Evolutionary conservation across 306 rosid species (phyloP).

Genomic region (Quercus glauca): DNA sequence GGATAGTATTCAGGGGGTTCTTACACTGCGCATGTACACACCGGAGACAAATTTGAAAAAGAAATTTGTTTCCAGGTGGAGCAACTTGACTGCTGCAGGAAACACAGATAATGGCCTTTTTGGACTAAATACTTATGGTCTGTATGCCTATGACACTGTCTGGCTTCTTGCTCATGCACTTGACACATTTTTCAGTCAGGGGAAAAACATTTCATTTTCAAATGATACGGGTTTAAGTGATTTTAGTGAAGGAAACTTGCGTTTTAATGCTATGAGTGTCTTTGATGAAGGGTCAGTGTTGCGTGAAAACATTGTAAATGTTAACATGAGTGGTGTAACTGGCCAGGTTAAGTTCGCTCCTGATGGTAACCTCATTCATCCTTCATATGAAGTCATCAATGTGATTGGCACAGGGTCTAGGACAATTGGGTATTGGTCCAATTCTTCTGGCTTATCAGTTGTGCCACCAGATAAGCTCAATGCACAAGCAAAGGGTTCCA

Average conservation of each 20-base stretch:
- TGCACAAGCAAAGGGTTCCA: constrained; percentile 45
- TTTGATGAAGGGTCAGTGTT: constrained; percentile 61
- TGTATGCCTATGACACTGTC: constrained; percentile 86
- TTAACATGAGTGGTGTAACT: constrained; percentile 69
- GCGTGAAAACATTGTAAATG: constrained; percentile 41
- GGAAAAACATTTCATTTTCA: constrained; percentile 61
- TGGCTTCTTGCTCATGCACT: constrained; percentile 79
- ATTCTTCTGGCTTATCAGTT: constrained; percentile 69
- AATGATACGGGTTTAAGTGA: constrained; percentile 47
- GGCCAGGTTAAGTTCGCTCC: constrained; percentile 59
- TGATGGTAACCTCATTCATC: constrained; percentile 51
- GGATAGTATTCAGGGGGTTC: constrained; percentile 70
- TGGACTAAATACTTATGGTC: constrained; percentile 50
- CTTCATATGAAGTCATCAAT: constrained; percentile 78
- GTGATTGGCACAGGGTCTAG: constrained; percentile 66
- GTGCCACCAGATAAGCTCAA: constrained; percentile 54
- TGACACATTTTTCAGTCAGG: constrained; percentile 59
- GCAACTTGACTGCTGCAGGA: constrained; percentile 45
- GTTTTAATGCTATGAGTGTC: constrained; percentile 65
- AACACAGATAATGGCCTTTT: constrained; percentile 20
- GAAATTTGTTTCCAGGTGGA: constrained; percentile 70
- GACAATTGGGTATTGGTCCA: constrained; percentile 88
- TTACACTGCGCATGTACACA: constrained; percentile 60
- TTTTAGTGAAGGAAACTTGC: constrained; percentile 32
- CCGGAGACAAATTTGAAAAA: constrained; percentile 64